Percentiles rank a stretch among this genome's conserved stretches.
phyloP scores from a whole-genome alignment of 371 early-diverging fungal genomes.

The Circinella umbellata region DNA sequence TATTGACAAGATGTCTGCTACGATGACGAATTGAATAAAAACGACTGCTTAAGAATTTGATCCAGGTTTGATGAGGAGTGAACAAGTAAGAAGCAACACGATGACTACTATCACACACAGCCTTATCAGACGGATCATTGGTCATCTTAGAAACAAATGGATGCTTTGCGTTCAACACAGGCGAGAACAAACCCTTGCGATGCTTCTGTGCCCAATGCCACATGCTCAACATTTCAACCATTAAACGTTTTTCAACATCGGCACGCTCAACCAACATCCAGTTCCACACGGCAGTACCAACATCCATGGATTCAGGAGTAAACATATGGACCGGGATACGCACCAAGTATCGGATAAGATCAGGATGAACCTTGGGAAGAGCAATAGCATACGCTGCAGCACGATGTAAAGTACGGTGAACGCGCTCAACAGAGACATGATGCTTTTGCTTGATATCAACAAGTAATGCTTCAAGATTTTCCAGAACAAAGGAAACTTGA shows the following conservation, averaged over 20 bases:
- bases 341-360: constrained; percentile 79
- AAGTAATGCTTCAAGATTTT: constrained; percentile 36
- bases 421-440: constrained; percentile 51
- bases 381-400: constrained; percentile 47
- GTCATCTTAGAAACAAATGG: constrained; percentile 92
- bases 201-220: constrained; percentile 87
- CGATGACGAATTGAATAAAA: constrained; percentile 83
- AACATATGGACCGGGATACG: constrained; percentile 89
- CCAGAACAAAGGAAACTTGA: constrained; percentile 48
- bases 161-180: constrained; percentile 62
- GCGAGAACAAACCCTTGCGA: constrained; percentile 79
- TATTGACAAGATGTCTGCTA: constrained; percentile 72
- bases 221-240: constrained; percentile 79
- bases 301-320: constrained; percentile 76
- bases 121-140: constrained; percentile 88
- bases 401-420: constrained; percentile 55
- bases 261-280: constrained; percentile 84
- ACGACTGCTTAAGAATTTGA: constrained; percentile 82
- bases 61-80: constrained; percentile 83
- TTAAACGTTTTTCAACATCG: constrained; percentile 73
- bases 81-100: constrained; percentile 67
- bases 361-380: constrained; percentile 56
- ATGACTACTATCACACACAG: constrained; percentile 65
- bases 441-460: constrained; percentile 51
- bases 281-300: constrained; percentile 85